Evolutionary conservation across 148 eudicot species (phyloP), one percentile per base, ranked within the genome.

Genomic region (Pharnaceum exiguum): DNA sequence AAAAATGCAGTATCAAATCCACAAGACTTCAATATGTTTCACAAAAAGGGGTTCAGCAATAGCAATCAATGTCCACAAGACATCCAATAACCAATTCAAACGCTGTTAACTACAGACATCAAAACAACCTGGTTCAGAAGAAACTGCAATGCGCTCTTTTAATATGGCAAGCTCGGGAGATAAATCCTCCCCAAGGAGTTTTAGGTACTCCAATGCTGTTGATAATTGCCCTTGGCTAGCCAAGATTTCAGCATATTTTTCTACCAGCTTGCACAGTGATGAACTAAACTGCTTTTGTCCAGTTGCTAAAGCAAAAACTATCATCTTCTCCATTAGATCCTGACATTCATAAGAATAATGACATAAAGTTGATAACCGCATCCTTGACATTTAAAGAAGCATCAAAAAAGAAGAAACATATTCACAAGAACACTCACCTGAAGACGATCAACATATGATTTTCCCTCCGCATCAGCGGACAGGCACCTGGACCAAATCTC

Each of bases 311-410:
- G 95, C 95, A 57, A 93, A 76, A 57, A 89, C 84, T 22, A 89
- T 84, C 35, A 96, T 93, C 83, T 93, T 93, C 50, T 93, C 99
- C 99, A 93, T 89, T 60, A 93, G 52, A 83, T 93, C 99, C 99
- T 93, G 67, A 59, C 9, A 2, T 24, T 6, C 19, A 35, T 16
- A 36, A 22, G 10, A 46, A 35, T 29, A 1, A 4, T 1, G 1
- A 16, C 51, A 25, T 33, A 27, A 1, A 18, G n/a, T 18, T 30
- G 37, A 9, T n/a, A 21, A 25, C 22, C 22, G 50, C 23, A 59
- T 15, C 17, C 46, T 13, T 50, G 44, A 30, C 37, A 39, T 0
- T 7, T 48, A 25, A 38, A n/a, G 26, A 43, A 23, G 51, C 22
- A 32, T 18, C 38, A 5, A 24, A 36, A 36, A 49, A 38, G 24